Percentiles rank a stretch among this genome's conserved stretches.
phyloP scores from a whole-genome alignment of 441 rosid species.

The Populus tomentosa region DNA sequence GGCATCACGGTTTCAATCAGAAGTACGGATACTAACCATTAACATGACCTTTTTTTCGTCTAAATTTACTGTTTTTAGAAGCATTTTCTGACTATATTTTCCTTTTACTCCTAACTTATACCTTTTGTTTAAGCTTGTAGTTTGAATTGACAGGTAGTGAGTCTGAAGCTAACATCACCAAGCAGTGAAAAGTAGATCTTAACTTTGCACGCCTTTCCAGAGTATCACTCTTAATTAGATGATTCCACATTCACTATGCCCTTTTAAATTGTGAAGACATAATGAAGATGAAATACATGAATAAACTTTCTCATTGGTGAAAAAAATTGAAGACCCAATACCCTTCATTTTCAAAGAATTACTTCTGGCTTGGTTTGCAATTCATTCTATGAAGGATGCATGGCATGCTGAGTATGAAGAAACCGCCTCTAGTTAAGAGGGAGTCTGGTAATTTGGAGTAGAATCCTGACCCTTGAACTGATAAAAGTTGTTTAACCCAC shows the following conservation, averaged over 20 bases:
- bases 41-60: constrained; percentile 80
- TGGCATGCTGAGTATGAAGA: background rate
- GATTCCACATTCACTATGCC: background rate
- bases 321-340: constrained; percentile 5
- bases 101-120: constrained; percentile 49
- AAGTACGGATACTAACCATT: constrained; percentile 99
- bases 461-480: constrained; percentile 6
- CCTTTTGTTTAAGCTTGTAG: constrained; percentile 37
- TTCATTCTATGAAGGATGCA: background rate
- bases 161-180: constrained; percentile 47
- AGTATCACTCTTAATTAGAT: constrained; percentile 28
- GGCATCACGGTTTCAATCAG: constrained; percentile 97
- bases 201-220: constrained; percentile 28
- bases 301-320: background rate
- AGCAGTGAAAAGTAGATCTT: constrained; percentile 28
- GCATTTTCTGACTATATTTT: constrained; percentile 52
- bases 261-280: background rate
- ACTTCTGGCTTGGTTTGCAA: background rate
- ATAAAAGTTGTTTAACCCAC: background rate
- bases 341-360: background rate
- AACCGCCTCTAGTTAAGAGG: background rate
- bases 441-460: background rate
- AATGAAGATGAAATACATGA: background rate
- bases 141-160: constrained; percentile 51
- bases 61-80: constrained; percentile 57